Evolutionary conservation across 306 rosid species (phyloP), one percentile per base, ranked within the genome.

Genomic region (Quercus bicolor): DNA sequence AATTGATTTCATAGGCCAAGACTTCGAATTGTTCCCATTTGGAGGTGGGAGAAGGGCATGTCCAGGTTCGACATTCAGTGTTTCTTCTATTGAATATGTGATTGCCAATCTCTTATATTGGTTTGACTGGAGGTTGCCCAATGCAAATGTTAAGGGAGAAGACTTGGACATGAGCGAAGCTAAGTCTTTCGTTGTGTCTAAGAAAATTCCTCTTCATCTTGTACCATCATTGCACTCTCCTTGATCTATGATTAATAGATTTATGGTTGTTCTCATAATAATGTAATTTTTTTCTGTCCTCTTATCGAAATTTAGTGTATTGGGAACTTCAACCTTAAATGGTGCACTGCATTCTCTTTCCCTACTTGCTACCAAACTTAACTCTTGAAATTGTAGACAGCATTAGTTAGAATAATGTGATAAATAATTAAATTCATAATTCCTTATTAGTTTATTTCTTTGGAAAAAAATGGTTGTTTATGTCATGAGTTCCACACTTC

Each of bases 31-130:
- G 11, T 26, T 85, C n/a, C 84, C 84, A 1, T 85, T 82, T 40
- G 84, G 88, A 2, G 34, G 61, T 33, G 86, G 86, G 5, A 79
- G 86, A 59, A 85, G 84, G 56, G 81, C 76, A 16, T 79, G 84
- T 8, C 86, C 82, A 2, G 86, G 78, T 2, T 8, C 73, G 48
- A 2, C 68, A 48, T 81, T 81, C 56, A 85, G 56, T 12, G 5
- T 85, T 31, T 31, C 79, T 45, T 52, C 31, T 0, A 18, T 19
- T 7, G 52, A 82, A 53, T 55, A 15, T 56, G 68, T 62, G 45
- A 1, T 73, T 21, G 83, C 78, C 19, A 80, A 74, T n/a, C 29
- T 28, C 2, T 31, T 65, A 16, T 65, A 9, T 65, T 65, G 45
- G 70, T 65, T 65, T 65, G 45, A 65, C 12, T 65, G 45, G 70